These are phyloP conservation scores for Fusarium sp. DNA, from an alignment of 2,329 filamentous ascomycete species.

Conservation along the genomic window DNA sequence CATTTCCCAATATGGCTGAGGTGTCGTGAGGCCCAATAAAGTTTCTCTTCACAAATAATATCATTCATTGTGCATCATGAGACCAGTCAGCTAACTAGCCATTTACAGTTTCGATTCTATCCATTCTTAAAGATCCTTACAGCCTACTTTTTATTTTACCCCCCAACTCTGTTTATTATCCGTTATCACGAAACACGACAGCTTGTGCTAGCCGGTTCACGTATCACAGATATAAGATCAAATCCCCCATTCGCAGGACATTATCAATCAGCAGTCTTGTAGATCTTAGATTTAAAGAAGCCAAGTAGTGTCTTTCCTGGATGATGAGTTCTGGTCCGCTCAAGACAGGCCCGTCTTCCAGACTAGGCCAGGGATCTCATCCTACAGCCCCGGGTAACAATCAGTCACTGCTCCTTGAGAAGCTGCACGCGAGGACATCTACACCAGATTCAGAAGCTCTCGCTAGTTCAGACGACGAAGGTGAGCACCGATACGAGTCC, in stretches of 20 bases:
- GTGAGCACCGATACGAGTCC: conserved; percentile 68
- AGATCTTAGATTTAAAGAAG: conserved; percentile 11
- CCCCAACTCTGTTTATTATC: conserved; percentile 1
- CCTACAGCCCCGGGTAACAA: conserved; percentile 61
- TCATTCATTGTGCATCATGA: conserved; percentile 24
- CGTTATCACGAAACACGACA: conserved; percentile 1
- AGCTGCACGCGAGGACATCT: conserved; percentile 79
- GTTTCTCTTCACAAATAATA: conserved; percentile 17
- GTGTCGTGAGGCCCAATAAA: conserved; percentile 26
- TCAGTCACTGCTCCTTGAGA: conserved; percentile 75
- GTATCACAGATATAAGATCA: neutral
- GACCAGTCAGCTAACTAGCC: conserved; percentile 32
- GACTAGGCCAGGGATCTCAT: conserved; percentile 58
- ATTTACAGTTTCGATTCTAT: conserved; percentile 34
- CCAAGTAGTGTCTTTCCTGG: conserved; percentile 11
- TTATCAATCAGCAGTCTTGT: neutral
- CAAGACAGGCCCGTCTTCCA: conserved; percentile 60
- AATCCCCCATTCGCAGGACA: neutral
- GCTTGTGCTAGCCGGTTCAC: conserved; percentile 1
- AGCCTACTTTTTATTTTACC: conserved; percentile 15
- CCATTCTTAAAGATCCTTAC: conserved; percentile 28
- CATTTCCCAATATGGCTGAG: conserved; percentile 9
- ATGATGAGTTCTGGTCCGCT: conserved; percentile 61
- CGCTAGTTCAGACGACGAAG: conserved; percentile 93
- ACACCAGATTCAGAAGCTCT: conserved; percentile 95